These are phyloP conservation scores for Lepidium aucheri DNA, from an alignment of 345 rosid species.

Conservation along the genomic window DNA sequence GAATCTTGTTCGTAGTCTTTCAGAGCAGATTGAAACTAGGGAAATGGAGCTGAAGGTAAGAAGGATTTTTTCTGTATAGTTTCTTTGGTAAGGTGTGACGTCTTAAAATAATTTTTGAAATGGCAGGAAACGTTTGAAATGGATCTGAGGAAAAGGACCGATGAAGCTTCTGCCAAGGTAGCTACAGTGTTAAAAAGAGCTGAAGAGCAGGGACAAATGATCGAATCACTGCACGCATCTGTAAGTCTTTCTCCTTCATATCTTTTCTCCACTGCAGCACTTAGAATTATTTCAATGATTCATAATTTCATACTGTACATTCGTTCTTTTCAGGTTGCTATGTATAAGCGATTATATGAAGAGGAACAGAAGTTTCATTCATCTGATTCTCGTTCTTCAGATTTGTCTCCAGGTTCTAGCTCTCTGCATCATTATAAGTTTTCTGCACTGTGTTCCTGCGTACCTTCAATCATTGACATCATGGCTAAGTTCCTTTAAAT, in stretches of 20 bases:
- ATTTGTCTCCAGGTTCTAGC: constrained; percentile 47
- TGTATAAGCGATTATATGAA: constrained; percentile 87
- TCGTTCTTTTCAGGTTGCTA: constrained; percentile 54
- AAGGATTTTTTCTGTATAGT: background rate
- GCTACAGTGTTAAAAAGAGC: constrained; percentile 73
- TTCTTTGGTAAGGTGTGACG: background rate
- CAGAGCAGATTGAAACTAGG: constrained; percentile 60
- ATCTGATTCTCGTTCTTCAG: constrained; percentile 36
- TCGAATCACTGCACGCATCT: constrained; percentile 84
- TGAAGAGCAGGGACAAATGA: constrained; percentile 88
- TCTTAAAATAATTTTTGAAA: constrained; percentile 6
- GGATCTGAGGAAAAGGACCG: constrained; percentile 59
- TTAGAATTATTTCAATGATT: background rate
- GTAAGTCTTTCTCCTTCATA: constrained; percentile 36
- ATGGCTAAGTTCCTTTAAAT: background rate
- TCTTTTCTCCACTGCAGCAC: background rate
- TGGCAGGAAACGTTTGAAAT: constrained; percentile 61
- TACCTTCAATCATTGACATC: background rate
- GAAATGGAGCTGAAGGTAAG: constrained; percentile 85
- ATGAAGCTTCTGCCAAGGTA: constrained; percentile 83
- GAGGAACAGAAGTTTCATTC: constrained; percentile 70
- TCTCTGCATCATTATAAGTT: constrained; percentile 8
- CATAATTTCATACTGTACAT: constrained; percentile 3
- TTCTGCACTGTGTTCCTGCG: constrained; percentile 10
- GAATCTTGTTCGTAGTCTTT: constrained; percentile 74